Evolutionary conservation across 495 filamentous ascomycete species (phyloP).

Genomic region (Sordaria brevicollis): DNA sequence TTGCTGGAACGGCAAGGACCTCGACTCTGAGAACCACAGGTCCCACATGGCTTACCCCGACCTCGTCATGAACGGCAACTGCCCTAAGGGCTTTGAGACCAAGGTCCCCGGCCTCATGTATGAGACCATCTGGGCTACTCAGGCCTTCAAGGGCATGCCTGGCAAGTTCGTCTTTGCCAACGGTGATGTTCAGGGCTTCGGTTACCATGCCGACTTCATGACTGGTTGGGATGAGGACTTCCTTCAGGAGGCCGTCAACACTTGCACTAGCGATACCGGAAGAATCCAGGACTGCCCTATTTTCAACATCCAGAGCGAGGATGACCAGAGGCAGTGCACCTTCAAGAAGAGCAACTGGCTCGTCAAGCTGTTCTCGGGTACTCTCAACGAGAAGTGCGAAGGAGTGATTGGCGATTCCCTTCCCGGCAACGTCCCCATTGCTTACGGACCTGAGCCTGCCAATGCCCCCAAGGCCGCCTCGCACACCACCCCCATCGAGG

Average conservation of each 20-base stretch:
- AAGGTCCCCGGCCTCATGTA: slow-evolving; percentile 70
- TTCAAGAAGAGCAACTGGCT: slow-evolving; percentile 7
- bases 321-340: slow-evolving; percentile 24
- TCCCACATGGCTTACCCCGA: slow-evolving; percentile 70
- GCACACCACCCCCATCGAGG: slow-evolving; percentile 5
- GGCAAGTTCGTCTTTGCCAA: slow-evolving; percentile 76
- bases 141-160: slow-evolving; percentile 50
- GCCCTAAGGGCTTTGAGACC: slow-evolving; percentile 60
- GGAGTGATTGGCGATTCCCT: slow-evolving; percentile 22
- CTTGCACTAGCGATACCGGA: slow-evolving; percentile 44
- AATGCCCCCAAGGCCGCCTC: slow-evolving; percentile 4
- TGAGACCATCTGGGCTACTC: slow-evolving; percentile 80
- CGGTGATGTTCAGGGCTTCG: slow-evolving; percentile 72
- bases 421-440: slow-evolving; percentile 29
- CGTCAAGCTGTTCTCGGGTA: slow-evolving; percentile 7
- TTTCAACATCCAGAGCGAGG: slow-evolving; percentile 36
- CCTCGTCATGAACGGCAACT: slow-evolving; percentile 63
- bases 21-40: slow-evolving; percentile 51
- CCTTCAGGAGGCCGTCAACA: slow-evolving; percentile 47
- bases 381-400: slow-evolving; percentile 24
- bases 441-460: slow-evolving; percentile 27
- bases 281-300: slow-evolving; percentile 44
- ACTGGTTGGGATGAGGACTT: slow-evolving; percentile 61
- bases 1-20: slow-evolving; percentile 75
- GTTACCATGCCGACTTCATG: slow-evolving; percentile 83